Evolutionary conservation across 768 basidiomycete species (phyloP), one percentile per base, ranked within the genome.

Genomic region (Candolleomyces eurysporus): DNA sequence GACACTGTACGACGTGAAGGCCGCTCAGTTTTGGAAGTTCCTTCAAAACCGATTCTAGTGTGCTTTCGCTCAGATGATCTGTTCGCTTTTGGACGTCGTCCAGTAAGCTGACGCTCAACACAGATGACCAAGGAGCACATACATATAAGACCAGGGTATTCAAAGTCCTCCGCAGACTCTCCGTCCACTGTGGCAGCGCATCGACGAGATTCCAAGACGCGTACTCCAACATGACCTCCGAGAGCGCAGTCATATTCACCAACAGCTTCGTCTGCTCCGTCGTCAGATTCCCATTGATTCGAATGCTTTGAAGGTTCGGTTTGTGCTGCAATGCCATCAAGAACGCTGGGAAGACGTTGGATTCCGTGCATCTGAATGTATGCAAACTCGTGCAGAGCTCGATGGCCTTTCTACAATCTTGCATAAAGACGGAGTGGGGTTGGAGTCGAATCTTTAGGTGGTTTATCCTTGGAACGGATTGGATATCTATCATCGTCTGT

Each of bases 151-250:
- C 84, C 64, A 92, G 46, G 31, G 55, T 53, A 21, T 21, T 59
- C 51, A 66, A 56, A 7, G 62, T 61, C 4, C 26, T 48, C 10
- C 49, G 50, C 49, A 63, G 73, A 32, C 73, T 79, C 2, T 76
- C 79, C 65, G 81, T 83, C 90, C 91, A 92, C 21, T 64, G 69
- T 10, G 90, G 87, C 19, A 92, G 67, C 7, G 76, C 64, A 67
- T 88, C 81, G 57, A 88, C 73, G 21, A 88, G 71, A 64, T 81
- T 82, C 85, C 86, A 87, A 3, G 84, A 84, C n/a, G 85, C 82
- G 55, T 72, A 77, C 54, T 90, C 84, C 30, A 92, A 72, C 5
- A 79, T 73, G 17, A 92, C 66, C 22, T 70, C 78, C 11, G 79
- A 73, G 16, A 92, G 65, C 22, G 69, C 76, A 11, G 76, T 75